Base-by-base conservation (phyloP, 306 rosid species). In the Trifolium subterraneum region DNA sequence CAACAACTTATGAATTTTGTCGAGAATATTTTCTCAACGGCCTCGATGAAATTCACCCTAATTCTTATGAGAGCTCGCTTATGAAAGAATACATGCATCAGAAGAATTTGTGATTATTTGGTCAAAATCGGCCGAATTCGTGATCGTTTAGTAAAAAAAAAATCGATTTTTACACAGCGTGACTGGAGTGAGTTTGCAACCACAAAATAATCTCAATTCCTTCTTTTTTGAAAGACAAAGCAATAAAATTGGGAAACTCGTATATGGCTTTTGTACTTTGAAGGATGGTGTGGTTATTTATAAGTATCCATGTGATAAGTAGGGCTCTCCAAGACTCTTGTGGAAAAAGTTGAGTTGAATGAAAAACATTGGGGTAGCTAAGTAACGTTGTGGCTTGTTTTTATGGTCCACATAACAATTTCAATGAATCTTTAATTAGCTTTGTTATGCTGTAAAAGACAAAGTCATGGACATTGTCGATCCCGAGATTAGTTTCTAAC, bases 141-240 rank as follows among this genome's bases (percentile, higher is more conserved):
- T 22, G 25, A 22, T 22, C 1, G 25, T 22, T 22, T 22, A 22
- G 25, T 22, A n/a, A n/a, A n/a, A n/a, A n/a, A n/a, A n/a, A n/a
- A n/a, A n/a, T n/a, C n/a, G 25, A 22, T 22, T 22, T 22, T 22
- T 2, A 22, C 2, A 22, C 25, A 2, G 2, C 1, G 25, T 22
- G 25, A 22, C 25, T 2, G 25, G 25, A 22, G 25, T 22, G 1
- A 22, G 25, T 22, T 1, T 22, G 25, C 25, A 22, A 22, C 25
- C 25, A 22, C 25, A 22, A 22, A 22, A 22, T 22, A 22, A 22
- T 22, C 25, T 22, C 1, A 22, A 22, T 22, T 22, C 10, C 16
- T 55, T 55, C n/a, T 56, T 56, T 56, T 56, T 56, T 56, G 65
- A 59, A 59, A 27, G 6, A 19, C 2, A 29, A 60, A 60, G 18